phyloP scores from a whole-genome alignment of 2,329 filamentous ascomycete genomes.

The Hysterium pulicare region DNA sequence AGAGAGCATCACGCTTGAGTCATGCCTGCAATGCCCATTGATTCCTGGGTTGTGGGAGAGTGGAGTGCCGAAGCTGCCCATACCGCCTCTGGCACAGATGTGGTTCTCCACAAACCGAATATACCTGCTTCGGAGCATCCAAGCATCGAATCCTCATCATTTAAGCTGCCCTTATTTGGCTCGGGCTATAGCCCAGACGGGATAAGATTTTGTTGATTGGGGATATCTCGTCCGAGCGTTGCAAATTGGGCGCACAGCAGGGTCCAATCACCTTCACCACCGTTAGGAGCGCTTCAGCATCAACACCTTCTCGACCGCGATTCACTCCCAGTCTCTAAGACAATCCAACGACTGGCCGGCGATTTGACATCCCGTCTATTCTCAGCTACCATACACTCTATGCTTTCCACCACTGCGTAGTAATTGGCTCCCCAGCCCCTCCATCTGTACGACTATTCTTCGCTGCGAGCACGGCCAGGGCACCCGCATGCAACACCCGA shows the following conservation, averaged over 20 bases:
- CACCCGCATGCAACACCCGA: conserved; percentile 1
- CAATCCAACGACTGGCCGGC: background rate
- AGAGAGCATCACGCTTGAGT: no score
- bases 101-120: no score
- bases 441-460: background rate
- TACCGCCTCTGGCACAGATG: no score
- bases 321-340: background rate
- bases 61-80: no score
- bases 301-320: conserved; percentile 1
- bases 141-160: no score
- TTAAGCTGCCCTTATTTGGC: background rate
- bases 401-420: background rate
- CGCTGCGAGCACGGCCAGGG: conserved; percentile 2
- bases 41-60: no score
- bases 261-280: conserved; percentile 3
- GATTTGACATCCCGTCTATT: background rate
- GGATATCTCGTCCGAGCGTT: conserved; percentile 1
- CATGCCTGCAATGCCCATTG: no score
- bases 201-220: background rate
- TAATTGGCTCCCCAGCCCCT: background rate
- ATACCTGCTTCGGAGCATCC: no score
- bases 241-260: background rate
- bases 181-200: background rate
- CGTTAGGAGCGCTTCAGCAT: conserved; percentile 1
- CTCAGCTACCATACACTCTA: conserved; percentile 1